A percentile compares a stretch with the other conserved stretches of the same genome.
Conservation (phyloP, 306 rosid species). For the Vigna radiata region DNA sequence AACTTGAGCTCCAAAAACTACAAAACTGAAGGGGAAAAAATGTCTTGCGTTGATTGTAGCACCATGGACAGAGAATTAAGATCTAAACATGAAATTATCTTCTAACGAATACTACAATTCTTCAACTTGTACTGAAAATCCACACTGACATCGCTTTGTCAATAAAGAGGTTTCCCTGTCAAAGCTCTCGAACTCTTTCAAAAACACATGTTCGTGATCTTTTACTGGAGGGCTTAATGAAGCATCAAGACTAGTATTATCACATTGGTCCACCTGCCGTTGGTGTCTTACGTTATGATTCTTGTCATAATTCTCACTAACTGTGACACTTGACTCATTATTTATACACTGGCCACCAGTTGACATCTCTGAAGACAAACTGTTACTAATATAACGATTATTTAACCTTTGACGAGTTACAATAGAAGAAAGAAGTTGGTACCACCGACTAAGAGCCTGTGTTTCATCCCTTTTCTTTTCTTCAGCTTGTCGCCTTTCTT, state of each 20-base stretch:
- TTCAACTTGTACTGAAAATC: slow-evolving; percentile 87
- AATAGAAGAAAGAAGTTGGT: slow-evolving; percentile 90
- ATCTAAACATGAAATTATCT: slow-evolving; percentile 13
- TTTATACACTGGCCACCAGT: slow-evolving; percentile 38
- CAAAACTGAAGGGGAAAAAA: background rate
- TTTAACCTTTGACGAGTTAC: slow-evolving; percentile 85
- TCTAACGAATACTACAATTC: slow-evolving; percentile 58
- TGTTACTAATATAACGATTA: slow-evolving; percentile 59
- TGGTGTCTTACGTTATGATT: slow-evolving; percentile 42
- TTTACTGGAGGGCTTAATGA: slow-evolving; percentile 40
- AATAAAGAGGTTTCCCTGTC: slow-evolving; percentile 64
- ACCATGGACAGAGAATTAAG: slow-evolving; percentile 3
- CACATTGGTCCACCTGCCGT: slow-evolving; percentile 29
- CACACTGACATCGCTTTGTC: slow-evolving; percentile 80
- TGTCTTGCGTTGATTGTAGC: slow-evolving; percentile 27
- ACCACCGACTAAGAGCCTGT: slow-evolving; percentile 80
- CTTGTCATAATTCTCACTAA: slow-evolving; percentile 43
- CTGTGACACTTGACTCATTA: slow-evolving; percentile 41
- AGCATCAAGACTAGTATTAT: slow-evolving; percentile 32
- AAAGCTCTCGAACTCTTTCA: slow-evolving; percentile 67
- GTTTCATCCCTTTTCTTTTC: slow-evolving; percentile 78
- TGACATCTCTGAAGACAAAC: slow-evolving; percentile 47
- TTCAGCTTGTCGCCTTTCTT: slow-evolving; percentile 67
- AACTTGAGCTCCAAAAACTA: background rate
- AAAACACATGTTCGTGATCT: slow-evolving; percentile 79